These are phyloP conservation scores for Picea sitchensis DNA, from an alignment of 75 land plant species.

Conservation along the genomic window DNA sequence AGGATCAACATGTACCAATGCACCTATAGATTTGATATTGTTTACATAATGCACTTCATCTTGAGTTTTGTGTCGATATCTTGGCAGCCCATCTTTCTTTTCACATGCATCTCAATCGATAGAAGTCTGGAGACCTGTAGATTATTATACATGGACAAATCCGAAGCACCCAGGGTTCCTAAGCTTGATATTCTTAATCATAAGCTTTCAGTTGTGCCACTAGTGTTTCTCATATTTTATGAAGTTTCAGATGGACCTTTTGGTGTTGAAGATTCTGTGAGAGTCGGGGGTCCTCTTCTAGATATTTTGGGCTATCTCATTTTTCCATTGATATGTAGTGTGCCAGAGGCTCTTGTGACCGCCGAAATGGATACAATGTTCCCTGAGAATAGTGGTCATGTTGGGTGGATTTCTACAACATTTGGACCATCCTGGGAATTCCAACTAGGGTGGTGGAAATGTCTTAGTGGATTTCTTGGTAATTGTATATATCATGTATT, in stretches of 20 bases:
- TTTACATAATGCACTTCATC: too few relatives aligned
- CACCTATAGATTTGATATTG: too few relatives aligned
- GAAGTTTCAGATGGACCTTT: slow-evolving; percentile 71
- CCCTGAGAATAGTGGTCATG: slow-evolving; percentile 84
- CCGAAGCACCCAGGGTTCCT: neutral
- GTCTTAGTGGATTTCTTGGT: slow-evolving; percentile 68
- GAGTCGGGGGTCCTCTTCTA: slow-evolving; percentile 73
- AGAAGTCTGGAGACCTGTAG: too few relatives aligned
- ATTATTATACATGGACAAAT: too few relatives aligned
- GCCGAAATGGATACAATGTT: slow-evolving; percentile 76
- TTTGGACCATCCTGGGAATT: slow-evolving; percentile 72
- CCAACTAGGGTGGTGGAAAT: slow-evolving; percentile 77
- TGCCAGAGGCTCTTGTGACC: slow-evolving; percentile 76
- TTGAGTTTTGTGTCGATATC: too few relatives aligned
- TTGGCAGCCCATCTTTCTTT: too few relatives aligned
- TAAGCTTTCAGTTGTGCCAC: slow-evolving; percentile 53
- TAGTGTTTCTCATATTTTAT: slow-evolving; percentile 57
- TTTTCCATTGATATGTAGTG: slow-evolving; percentile 75
- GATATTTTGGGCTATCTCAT: slow-evolving; percentile 63
- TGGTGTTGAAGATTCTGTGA: slow-evolving; percentile 65
- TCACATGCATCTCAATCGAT: too few relatives aligned
- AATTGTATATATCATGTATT: slow-evolving; percentile 75
- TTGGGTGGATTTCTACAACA: slow-evolving; percentile 73
- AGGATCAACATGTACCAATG: too few relatives aligned
- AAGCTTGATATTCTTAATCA: neutral